Percentiles rank a stretch among this genome's conserved stretches.
Conservation (phyloP, 495 filamentous ascomycete genomes). For the Trichocladium uniseriatum region DNA sequence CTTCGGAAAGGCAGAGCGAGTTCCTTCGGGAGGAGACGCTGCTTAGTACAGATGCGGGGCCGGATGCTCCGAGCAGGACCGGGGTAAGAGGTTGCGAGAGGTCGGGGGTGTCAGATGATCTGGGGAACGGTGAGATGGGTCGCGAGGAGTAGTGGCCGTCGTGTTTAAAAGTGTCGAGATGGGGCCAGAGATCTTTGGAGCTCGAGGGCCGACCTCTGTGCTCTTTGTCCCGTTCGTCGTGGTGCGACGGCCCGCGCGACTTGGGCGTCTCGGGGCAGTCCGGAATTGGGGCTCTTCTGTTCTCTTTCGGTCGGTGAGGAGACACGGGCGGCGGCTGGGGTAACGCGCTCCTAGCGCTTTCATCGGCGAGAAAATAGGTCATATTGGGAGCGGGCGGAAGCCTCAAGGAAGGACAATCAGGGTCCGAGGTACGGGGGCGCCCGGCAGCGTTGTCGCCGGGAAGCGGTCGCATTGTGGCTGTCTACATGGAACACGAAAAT, state of each 20-base stretch:
- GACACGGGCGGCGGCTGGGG: constrained; percentile 3
- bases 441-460: constrained; percentile 21
- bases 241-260: background rate
- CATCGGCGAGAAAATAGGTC: constrained; percentile 49
- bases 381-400: constrained; percentile 35
- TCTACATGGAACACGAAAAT: background rate
- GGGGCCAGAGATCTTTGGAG: background rate
- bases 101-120: constrained; percentile 13
- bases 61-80: constrained; percentile 40
- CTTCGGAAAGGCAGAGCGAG: constrained; percentile 45
- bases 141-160: background rate
- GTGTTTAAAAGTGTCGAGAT: background rate
- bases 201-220: background rate
- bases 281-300: background rate
- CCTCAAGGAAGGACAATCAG: constrained; percentile 22
- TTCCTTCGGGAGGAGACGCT: constrained; percentile 47
- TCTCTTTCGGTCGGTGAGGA: constrained; percentile 28
- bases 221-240: constrained; percentile 3
- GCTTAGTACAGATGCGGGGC: constrained; percentile 38
- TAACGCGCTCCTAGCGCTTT: constrained; percentile 42
- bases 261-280: background rate
- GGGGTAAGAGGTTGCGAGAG: constrained; percentile 47
- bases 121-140: background rate
- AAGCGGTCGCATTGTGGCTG: constrained; percentile 19
- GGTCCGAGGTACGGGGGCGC: constrained; percentile 20